Conservation (phyloP, 441 rosid species). For the Theobroma grandiflorum region DNA sequence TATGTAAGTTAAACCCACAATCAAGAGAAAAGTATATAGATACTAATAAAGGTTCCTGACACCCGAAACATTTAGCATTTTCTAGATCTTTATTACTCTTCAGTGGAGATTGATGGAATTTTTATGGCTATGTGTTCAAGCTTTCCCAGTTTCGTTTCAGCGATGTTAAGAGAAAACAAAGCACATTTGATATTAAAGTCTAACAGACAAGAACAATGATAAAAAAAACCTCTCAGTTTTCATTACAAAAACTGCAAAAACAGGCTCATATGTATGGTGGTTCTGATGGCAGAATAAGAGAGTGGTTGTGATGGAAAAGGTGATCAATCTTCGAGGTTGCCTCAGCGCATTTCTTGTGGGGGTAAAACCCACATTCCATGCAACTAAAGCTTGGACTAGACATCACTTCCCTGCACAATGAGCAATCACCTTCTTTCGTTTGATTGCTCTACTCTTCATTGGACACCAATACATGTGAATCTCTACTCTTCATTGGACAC, state of each 20-base stretch:
- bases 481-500: neutral
- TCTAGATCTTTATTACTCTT: neutral
- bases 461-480: too few relatives aligned
- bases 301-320: constrained; percentile 28
- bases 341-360: constrained; percentile 35
- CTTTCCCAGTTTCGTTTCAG: neutral
- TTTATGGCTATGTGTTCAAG: neutral
- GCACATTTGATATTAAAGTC: neutral
- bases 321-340: constrained; percentile 32
- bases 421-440: constrained; percentile 8
- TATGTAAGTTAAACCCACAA: constrained; percentile 20
- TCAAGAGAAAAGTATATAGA: constrained; percentile 8
- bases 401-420: neutral
- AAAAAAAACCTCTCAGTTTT: neutral
- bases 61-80: neutral
- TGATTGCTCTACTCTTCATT: neutral
- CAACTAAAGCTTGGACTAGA: constrained; percentile 8
- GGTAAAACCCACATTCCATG: constrained; percentile 18
- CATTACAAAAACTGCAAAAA: neutral
- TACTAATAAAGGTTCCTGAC: neutral
- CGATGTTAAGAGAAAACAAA: neutral
- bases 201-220: neutral
- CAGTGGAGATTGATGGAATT: neutral
- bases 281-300: neutral
- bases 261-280: neutral